phyloP scores from a whole-genome alignment of 495 filamentous ascomycete genomes.

The Neurospora terricola region DNA sequence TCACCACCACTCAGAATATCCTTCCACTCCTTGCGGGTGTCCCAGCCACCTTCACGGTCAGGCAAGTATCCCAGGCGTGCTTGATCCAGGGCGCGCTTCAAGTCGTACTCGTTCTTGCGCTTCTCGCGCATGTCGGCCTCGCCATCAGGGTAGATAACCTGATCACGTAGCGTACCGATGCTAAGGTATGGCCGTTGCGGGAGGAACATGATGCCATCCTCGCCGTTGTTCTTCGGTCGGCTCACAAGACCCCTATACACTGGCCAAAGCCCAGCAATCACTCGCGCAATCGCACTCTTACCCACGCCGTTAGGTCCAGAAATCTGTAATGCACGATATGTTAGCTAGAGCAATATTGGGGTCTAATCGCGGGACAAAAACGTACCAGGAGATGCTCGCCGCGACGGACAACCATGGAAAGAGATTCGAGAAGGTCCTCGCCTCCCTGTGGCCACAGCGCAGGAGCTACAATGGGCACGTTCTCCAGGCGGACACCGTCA shows the following conservation, averaged over 20 bases:
- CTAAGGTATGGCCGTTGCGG: conserved; percentile 90
- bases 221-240: conserved; percentile 65
- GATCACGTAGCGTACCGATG: conserved; percentile 90
- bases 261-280: conserved; percentile 92
- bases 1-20: conserved; percentile 95
- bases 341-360: not conserved
- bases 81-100: conserved; percentile 68
- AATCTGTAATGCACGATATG: conserved; percentile 34
- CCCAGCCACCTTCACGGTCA: conserved; percentile 90
- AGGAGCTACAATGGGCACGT: conserved; percentile 87
- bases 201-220: conserved; percentile 96
- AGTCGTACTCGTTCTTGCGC: conserved; percentile 60
- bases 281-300: conserved; percentile 80
- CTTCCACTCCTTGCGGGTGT: conserved; percentile 96
- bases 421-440: conserved; percentile 78
- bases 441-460: conserved; percentile 74
- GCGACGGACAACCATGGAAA: conserved; percentile 77
- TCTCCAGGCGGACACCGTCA: conserved; percentile 86
- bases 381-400: conserved; percentile 78
- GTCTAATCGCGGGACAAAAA: not conserved
- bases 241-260: conserved; percentile 85
- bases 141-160: conserved; percentile 95
- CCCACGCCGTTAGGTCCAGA: conserved; percentile 93
- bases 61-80: conserved; percentile 83
- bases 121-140: conserved; percentile 87